phyloP scores from a whole-genome alignment of 2,329 filamentous ascomycete species.

The Lasiodiplodia hormozganensis region DNA sequence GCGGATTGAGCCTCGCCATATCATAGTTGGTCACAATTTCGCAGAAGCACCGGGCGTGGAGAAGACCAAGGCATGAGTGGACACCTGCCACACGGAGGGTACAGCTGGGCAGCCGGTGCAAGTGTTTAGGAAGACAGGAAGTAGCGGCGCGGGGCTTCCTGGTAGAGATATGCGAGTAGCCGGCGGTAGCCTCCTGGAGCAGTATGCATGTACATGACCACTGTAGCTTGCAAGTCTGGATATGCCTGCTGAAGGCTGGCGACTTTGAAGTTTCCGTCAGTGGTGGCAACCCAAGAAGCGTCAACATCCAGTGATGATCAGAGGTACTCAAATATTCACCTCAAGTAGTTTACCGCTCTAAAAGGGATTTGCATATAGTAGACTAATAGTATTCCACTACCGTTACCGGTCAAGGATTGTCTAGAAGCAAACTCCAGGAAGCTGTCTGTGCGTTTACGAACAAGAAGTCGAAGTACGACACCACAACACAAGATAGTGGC shows the following conservation, averaged over 20 bases:
- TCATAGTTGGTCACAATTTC: background rate
- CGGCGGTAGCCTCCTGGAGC: no score
- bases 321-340: background rate
- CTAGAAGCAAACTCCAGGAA: background rate
- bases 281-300: background rate
- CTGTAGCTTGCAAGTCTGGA: background rate
- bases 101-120: background rate
- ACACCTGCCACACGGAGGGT: background rate
- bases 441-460: background rate
- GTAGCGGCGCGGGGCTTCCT: background rate
- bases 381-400: background rate
- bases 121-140: background rate
- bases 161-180: background rate
- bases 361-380: background rate
- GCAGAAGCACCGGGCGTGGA: background rate
- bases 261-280: background rate
- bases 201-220: background rate
- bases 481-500: background rate
- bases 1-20: background rate
- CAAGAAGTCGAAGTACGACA: background rate
- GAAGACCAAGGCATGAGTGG: background rate
- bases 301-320: background rate
- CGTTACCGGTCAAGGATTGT: background rate
- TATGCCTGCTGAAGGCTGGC: no score
- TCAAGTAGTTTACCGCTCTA: background rate